Percentiles rank a stretch among this genome's conserved stretches.
Evolutionary conservation across 164 flowering plant genomes (phyloP).

Genomic region (Aristolochia fimbriata): DNA sequence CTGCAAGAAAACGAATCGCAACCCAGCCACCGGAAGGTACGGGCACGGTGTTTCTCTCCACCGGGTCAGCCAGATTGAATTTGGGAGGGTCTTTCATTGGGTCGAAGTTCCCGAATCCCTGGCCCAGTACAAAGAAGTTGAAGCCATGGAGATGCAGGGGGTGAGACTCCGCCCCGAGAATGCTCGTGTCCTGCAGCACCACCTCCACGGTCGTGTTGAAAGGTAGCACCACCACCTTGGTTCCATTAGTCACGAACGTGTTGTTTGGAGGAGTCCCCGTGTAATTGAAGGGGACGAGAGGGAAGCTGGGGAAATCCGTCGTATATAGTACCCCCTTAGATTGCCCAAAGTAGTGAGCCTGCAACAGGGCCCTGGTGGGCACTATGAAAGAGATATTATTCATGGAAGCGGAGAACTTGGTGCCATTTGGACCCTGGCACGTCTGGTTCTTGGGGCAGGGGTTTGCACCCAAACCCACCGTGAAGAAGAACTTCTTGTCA

Average conservation of each 20-base stretch:
- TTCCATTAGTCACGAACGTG: conserved; percentile 29
- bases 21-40: conserved; percentile 60
- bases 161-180: conserved; percentile 16
- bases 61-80: conserved; percentile 44
- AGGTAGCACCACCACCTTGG: conserved; percentile 27
- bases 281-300: conserved; percentile 26
- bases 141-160: conserved; percentile 14
- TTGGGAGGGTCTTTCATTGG: conserved; percentile 31
- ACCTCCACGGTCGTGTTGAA: conserved; percentile 42
- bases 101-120: conserved; percentile 42
- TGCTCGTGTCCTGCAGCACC: conserved; percentile 34
- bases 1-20: conserved; percentile 45
- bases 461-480: conserved; percentile 20
- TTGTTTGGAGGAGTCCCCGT: conserved; percentile 41
- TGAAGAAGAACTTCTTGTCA: conserved; percentile 20
- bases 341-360: conserved; percentile 29
- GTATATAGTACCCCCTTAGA: conserved; percentile 43
- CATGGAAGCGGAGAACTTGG: conserved; percentile 30
- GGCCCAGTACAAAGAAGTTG: conserved; percentile 44
- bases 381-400: conserved; percentile 40
- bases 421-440: conserved; percentile 47
- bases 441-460: conserved; percentile 26
- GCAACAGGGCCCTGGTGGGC: conserved; percentile 33
- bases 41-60: conserved; percentile 44
- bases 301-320: conserved; percentile 34